These are phyloP conservation scores for Cytospora paraplurivora DNA, from an alignment of 2,329 filamentous ascomycete species.

Conservation along the genomic window DNA sequence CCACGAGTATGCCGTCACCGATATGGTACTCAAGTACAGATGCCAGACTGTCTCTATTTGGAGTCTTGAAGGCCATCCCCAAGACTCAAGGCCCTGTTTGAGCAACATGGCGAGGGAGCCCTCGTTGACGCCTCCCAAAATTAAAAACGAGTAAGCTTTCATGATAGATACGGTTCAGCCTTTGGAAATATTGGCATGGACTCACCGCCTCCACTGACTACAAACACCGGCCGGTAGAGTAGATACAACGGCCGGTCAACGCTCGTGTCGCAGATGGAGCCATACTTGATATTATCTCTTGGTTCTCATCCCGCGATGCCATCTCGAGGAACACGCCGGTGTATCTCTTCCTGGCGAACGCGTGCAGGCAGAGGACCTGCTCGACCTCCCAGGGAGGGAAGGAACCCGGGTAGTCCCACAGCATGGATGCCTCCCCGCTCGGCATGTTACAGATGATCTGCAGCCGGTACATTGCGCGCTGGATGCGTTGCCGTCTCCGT, in stretches of 20 bases:
- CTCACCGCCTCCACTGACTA: no score
- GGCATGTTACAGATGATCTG: slow-evolving; percentile 14
- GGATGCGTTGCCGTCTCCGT: slow-evolving; percentile 19
- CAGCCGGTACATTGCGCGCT: slow-evolving; percentile 24
- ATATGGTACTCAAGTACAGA: no score
- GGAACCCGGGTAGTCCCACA: not conserved
- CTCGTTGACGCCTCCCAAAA: not conserved
- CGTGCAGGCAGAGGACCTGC: slow-evolving; percentile 1
- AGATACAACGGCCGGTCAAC: not conserved
- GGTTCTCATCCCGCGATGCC: not conserved
- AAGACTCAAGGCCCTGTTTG: no score
- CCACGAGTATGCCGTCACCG: no score
- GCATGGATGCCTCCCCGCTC: accelerated
- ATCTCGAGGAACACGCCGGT: not conserved
- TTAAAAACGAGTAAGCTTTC: not conserved
- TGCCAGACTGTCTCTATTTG: no score
- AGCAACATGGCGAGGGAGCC: no score
- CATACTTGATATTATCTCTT: not conserved
- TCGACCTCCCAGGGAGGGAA: slow-evolving; percentile 12
- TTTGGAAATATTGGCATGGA: not conserved
- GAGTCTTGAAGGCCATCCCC: no score
- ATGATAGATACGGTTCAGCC: not conserved
- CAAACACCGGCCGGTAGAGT: no score
- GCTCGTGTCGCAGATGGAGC: not conserved
- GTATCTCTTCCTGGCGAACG: slow-evolving; percentile 11